Evolutionary conservation across 2,329 filamentous ascomycete species (phyloP), one percentile per base, ranked within the genome.

Genomic region (Gyromitra esculenta): DNA sequence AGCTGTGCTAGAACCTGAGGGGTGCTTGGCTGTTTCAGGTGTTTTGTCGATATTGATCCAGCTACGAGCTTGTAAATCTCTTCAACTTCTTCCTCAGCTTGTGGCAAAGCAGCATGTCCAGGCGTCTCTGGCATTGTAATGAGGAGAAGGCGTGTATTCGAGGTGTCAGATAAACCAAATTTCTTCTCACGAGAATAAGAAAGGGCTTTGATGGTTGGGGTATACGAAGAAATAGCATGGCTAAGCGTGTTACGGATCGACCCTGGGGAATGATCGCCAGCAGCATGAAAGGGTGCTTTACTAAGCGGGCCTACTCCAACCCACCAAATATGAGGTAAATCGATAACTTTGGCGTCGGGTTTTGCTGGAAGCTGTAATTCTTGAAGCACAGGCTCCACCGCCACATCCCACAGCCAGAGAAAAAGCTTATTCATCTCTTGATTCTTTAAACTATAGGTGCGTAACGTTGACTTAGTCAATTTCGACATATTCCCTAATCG

Each of bases 361-460:
- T 8, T 25, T 31, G 31, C 62, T 62, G 9, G 35, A 8, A 37
- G 43, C 21, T 54, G 15, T 13, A 77, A 21, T 0, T 75, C 48
- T 11, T 37, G 18, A 11, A 78, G 66, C 1, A 77, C 65, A 2
- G 77, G 75, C 1, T 52, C 59, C 3, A 77, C 75, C 9, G 70
- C 70, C 6, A 60, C 77, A 39, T 78, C 59, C 77, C 75, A 78
- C 18, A 78, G 35, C 77, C 75, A 78, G 18, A 74, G 54, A 37
- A 78, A 57, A n/a, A 75, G 54, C 15, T 76, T 39, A 35, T 35
- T 25, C 52, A 74, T 68, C 45, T 52, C n/a, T 59, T 73, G 35
- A 15, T 66, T 73, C 31, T 59, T 25, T 15, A 25, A 9, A 48
- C n/a, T 13, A 15, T 43, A 54, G 5, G 37, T 66, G 25, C 21